Percentiles rank a stretch among this genome's conserved stretches.
These are phyloP conservation scores for Gonium pectorale DNA, from an alignment of 139 green algal genomes.

Conservation along the genomic window DNA sequence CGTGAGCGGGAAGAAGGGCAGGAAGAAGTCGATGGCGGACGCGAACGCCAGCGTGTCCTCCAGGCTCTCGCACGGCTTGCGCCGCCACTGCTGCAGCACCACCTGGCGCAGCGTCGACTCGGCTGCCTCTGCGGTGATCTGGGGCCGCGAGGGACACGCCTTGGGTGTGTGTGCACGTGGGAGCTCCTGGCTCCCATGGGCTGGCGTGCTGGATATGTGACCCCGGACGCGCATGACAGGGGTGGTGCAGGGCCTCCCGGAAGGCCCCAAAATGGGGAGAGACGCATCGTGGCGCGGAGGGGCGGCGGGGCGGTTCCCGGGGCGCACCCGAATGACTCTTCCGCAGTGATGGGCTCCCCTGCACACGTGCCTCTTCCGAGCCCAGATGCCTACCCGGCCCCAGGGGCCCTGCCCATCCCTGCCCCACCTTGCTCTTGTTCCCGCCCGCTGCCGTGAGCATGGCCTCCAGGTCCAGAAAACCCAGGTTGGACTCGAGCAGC, in stretches of 20 bases:
- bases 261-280: too few species aligned
- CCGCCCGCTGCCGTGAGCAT: slow-evolving; percentile 61
- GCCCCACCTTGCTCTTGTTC: slow-evolving; percentile 62
- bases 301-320: too few species aligned
- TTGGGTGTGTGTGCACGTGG: background rate
- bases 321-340: too few species aligned
- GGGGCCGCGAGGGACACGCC: background rate
- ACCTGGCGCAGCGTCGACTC: slow-evolving; percentile 24
- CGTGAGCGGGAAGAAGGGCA: slow-evolving; percentile 43
- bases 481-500: slow-evolving; percentile 91
- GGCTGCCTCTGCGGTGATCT: slow-evolving; percentile 38
- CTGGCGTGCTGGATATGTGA: too few species aligned
- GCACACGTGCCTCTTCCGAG: too few species aligned
- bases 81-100: slow-evolving; percentile 23
- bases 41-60: slow-evolving; percentile 24
- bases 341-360: too few species aligned
- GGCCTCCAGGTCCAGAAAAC: slow-evolving; percentile 82
- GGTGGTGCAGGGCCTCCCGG: background rate
- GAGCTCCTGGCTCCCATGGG: too few species aligned
- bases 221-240: background rate
- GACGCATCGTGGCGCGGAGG: too few species aligned
- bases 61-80: slow-evolving; percentile 4
- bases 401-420: background rate
- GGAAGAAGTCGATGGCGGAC: slow-evolving; percentile 28
- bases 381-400: background rate